Conservation (phyloP, 495 filamentous ascomycete species). For the Chaetomium cochliodes region DNA sequence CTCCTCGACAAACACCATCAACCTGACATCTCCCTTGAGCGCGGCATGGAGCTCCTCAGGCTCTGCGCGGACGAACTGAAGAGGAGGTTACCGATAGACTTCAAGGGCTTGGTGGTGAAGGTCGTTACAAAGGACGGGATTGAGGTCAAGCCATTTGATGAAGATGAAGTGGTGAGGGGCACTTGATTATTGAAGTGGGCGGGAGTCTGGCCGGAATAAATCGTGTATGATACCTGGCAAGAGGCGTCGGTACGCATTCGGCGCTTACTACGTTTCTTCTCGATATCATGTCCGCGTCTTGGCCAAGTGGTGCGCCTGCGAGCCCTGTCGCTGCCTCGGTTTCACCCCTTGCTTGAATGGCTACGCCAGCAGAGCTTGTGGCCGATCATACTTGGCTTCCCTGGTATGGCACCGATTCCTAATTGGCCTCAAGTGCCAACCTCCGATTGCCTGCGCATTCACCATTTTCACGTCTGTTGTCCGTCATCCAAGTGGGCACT, state of each 20-base stretch:
- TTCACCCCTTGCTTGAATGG: conserved; percentile 16
- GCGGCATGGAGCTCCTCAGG: conserved; percentile 83
- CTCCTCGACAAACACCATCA: conserved; percentile 98
- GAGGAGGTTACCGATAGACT: conserved; percentile 92
- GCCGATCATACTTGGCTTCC: conserved; percentile 22
- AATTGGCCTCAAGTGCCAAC: no score
- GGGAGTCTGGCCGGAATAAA: conserved; percentile 19
- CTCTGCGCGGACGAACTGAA: conserved; percentile 98
- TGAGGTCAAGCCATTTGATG: conserved; percentile 72
- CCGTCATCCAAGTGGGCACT: no score
- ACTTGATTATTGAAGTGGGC: conserved; percentile 46
- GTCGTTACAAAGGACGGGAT: conserved; percentile 91
- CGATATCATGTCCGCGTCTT: conserved; percentile 7
- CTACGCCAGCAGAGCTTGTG: conserved; percentile 12
- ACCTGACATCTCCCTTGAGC: conserved; percentile 80
- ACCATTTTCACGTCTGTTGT: background rate
- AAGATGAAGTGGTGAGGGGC: conserved; percentile 67
- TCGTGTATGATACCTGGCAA: conserved; percentile 36
- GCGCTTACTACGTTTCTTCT: conserved; percentile 9
- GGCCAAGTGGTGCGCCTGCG: conserved; percentile 2
- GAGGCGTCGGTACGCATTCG: conserved; percentile 18
- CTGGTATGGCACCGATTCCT: conserved; percentile 1
- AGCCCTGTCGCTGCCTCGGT: conserved; percentile 3
- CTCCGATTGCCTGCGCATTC: no score
- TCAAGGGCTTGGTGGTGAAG: conserved; percentile 94